Evolutionary conservation across 768 basidiomycete species (phyloP).

Genomic region (Naganishia onofrii): DNA sequence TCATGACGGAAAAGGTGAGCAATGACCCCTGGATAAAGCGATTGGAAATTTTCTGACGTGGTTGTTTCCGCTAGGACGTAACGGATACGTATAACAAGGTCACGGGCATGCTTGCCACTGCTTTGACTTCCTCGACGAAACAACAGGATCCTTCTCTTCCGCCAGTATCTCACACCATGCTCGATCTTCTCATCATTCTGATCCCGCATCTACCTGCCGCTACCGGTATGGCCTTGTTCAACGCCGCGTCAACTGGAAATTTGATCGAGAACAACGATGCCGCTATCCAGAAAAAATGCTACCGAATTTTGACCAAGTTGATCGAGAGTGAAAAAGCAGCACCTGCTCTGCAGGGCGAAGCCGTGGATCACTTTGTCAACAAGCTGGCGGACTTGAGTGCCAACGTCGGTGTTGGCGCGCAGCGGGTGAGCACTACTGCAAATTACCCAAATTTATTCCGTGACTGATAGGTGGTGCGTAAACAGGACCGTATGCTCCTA

Average conservation of each 20-base stretch:
- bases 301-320: conserved; percentile 76
- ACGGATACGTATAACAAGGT: conserved; percentile 79
- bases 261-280: conserved; percentile 76
- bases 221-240: conserved; percentile 66
- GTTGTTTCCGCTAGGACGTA: conserved; percentile 60
- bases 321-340: conserved; percentile 64
- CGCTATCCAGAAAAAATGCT: conserved; percentile 90
- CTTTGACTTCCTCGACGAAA: conserved; percentile 34
- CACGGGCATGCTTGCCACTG: conserved; percentile 54
- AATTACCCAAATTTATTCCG: background rate
- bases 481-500: conserved; percentile 76
- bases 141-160: conserved; percentile 37
- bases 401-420: conserved; percentile 74
- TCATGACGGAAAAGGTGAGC: conserved; percentile 68
- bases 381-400: conserved; percentile 65
- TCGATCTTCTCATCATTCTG: conserved; percentile 80
- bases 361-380: conserved; percentile 63
- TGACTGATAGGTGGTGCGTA: conserved; percentile 30
- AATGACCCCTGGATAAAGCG: background rate
- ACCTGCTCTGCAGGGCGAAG: conserved; percentile 38
- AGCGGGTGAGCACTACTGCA: conserved; percentile 61
- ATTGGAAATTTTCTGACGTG: background rate
- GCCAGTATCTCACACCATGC: conserved; percentile 60
- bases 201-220: conserved; percentile 67
- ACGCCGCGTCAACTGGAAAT: conserved; percentile 64